phyloP scores from a whole-genome alignment of 2,329 filamentous ascomycete species.

The Pleoardoris graminearum region DNA sequence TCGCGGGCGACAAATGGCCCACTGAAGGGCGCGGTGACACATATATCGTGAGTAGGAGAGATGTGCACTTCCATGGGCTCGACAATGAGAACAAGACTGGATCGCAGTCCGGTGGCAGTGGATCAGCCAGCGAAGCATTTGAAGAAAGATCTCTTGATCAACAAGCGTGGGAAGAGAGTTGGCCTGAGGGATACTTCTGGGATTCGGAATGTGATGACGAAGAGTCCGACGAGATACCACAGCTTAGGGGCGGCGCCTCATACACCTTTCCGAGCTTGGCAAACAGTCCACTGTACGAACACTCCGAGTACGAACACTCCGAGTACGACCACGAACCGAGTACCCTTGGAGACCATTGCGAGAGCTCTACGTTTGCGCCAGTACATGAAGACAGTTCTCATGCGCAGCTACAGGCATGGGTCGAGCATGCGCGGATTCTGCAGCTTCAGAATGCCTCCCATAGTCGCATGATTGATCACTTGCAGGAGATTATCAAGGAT shows the following conservation, averaged over 20 bases:
- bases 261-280: not conserved
- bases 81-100: not conserved
- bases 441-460: slow-evolving; percentile 5
- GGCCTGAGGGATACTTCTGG: not conserved
- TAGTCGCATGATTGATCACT: not conserved
- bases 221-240: not conserved
- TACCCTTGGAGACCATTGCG: not conserved
- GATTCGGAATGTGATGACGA: not conserved
- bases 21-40: slow-evolving; percentile 16
- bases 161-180: not conserved
- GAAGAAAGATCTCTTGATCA: not conserved
- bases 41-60: slow-evolving; percentile 13
- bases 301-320: not conserved
- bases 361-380: not conserved
- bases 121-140: not conserved
- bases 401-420: not conserved
- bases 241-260: slow-evolving; percentile 2
- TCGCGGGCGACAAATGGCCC: slow-evolving; percentile 8
- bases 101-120: not conserved
- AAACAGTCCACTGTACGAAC: not conserved
- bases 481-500: slow-evolving; percentile 5
- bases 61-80: slow-evolving; percentile 6
- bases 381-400: not conserved
- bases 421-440: slow-evolving; percentile 3
- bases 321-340: too few species aligned